Percentiles rank a stretch among this genome's conserved stretches.
phyloP scores from a whole-genome alignment of 2,329 filamentous ascomycete species.

The Grosmannia huntii region DNA sequence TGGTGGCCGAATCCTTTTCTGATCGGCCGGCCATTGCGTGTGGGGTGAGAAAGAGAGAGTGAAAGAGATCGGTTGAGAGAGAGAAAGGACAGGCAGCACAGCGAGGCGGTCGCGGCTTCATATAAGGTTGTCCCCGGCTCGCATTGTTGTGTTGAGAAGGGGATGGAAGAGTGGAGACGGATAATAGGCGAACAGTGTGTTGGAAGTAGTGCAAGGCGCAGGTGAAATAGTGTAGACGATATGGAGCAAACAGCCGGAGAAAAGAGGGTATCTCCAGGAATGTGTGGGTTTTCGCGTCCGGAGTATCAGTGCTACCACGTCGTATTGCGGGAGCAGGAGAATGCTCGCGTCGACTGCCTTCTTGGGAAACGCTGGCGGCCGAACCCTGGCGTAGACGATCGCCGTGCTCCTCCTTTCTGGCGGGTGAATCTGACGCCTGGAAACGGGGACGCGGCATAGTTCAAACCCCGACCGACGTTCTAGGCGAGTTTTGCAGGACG shows the following conservation, averaged over 20 bases:
- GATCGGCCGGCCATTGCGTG: conserved; percentile 5
- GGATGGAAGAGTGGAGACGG: neutral
- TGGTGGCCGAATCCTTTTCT: conserved; percentile 7
- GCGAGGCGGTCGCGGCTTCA: neutral
- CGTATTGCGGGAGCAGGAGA: too few species aligned
- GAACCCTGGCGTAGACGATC: too few species aligned
- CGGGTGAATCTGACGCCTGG: too few species aligned
- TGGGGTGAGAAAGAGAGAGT: neutral
- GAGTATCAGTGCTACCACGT: too few species aligned
- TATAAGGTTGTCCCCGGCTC: neutral
- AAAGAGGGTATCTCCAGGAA: neutral
- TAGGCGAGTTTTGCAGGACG: neutral
- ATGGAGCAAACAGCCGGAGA: neutral
- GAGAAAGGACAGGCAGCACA: neutral
- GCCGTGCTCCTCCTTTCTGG: too few species aligned
- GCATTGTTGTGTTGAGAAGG: neutral
- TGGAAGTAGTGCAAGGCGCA: neutral
- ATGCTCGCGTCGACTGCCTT: too few species aligned
- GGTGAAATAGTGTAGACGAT: too few species aligned
- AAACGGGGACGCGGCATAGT: neutral
- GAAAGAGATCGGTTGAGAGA: too few species aligned
- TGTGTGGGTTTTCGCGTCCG: neutral
- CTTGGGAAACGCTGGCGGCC: too few species aligned
- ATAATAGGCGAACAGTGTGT: neutral
- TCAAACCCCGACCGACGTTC: neutral